A percentile compares a stretch with the other conserved stretches of the same genome.
These are phyloP conservation scores for Cryptomeria japonica DNA, from an alignment of 75 land plant species.

Conservation along the genomic window DNA sequence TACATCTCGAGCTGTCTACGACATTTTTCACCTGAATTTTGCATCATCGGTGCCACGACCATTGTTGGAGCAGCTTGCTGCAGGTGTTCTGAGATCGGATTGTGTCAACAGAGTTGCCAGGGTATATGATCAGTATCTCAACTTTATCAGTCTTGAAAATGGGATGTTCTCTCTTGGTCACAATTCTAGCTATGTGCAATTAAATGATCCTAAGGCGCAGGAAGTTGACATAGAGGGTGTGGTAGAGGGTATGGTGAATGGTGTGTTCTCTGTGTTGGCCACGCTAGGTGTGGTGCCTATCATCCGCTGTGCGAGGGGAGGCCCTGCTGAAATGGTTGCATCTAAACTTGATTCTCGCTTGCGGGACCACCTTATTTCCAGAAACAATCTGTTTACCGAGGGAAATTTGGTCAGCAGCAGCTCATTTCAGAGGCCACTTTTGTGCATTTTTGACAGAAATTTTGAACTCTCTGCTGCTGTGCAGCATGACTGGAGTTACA, in stretches of 20 bases:
- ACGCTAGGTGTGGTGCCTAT: conserved; percentile 89
- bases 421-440: conserved; percentile 87
- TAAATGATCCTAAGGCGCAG: conserved; percentile 87
- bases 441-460: conserved; percentile 89
- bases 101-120: conserved; percentile 67
- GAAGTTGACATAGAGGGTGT: conserved; percentile 82
- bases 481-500: conserved; percentile 96
- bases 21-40: conserved; percentile 82
- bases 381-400: conserved; percentile 85
- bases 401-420: conserved; percentile 44
- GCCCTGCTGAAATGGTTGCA: conserved; percentile 97
- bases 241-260: conserved; percentile 70
- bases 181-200: conserved; percentile 62
- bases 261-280: conserved; percentile 86
- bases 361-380: conserved; percentile 73
- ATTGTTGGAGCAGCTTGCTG: conserved; percentile 83
- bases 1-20: conserved; percentile 66
- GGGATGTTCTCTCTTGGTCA: conserved; percentile 87
- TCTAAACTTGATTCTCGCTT: conserved; percentile 64
- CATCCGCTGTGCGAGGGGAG: conserved; percentile 83
- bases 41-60: conserved; percentile 87
- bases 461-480: conserved; percentile 89
- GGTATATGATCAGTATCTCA: conserved; percentile 93
- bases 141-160: conserved; percentile 86
- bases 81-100: conserved; percentile 57